These are phyloP conservation scores for Solanum aculeatissimum DNA, from an alignment of 305 asterid genomes.

Conservation along the genomic window DNA sequence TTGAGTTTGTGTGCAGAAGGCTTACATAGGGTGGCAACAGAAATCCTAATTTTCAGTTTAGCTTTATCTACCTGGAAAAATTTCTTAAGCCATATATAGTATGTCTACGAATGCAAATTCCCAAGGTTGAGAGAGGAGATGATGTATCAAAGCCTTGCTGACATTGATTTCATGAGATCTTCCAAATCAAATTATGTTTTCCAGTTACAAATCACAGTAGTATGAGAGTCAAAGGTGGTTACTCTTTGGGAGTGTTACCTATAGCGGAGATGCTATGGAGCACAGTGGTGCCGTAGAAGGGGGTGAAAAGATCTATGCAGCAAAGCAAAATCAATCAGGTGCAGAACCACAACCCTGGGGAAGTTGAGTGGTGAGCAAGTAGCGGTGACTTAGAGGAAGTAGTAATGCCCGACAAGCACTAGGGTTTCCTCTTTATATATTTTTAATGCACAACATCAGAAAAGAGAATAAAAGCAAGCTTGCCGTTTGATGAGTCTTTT, in stretches of 20 bases:
- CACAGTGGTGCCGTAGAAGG: not conserved
- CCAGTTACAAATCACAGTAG: not conserved
- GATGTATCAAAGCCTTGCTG: not conserved
- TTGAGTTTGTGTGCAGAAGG: not conserved
- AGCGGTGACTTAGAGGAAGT: not conserved
- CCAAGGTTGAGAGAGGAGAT: not conserved
- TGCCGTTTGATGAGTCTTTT: not conserved
- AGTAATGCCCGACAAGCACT: not conserved
- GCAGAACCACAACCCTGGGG: not conserved
- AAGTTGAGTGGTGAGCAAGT: not conserved
- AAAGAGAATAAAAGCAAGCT: not conserved
- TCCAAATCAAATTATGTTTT: not conserved
- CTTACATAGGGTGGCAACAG: not conserved
- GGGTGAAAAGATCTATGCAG: not conserved
- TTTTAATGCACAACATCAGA: not conserved
- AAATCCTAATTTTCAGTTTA: not conserved
- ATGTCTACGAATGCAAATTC: not conserved
- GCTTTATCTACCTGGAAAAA: not conserved
- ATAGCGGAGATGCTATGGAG: not conserved
- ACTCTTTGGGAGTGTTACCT: not conserved
- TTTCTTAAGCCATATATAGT: not conserved
- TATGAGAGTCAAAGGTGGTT: not conserved
- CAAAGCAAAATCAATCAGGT: not conserved
- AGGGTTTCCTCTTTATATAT: not conserved
- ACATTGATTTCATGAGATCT: not conserved